phyloP scores from a whole-genome alignment of 2,329 filamentous ascomycete species.

The Diaporthe citrichinensis region DNA sequence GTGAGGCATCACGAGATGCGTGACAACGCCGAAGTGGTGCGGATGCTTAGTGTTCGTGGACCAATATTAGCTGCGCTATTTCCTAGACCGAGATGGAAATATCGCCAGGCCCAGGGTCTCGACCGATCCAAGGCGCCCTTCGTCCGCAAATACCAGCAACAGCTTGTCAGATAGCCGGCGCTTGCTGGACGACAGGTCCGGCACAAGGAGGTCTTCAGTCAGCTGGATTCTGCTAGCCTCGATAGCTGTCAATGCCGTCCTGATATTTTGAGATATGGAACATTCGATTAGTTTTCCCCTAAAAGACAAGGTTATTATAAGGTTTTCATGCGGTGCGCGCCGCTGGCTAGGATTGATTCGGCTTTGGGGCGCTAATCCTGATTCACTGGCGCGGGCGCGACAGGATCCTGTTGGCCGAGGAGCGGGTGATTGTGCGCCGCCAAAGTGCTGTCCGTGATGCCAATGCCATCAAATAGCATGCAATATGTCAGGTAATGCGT shows the following conservation, averaged over 20 bases:
- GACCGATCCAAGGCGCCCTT: background rate
- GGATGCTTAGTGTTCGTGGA: background rate
- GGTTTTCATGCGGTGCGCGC: slow-evolving; percentile 23
- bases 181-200: background rate
- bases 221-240: slow-evolving; percentile 2
- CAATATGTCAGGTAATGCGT: background rate
- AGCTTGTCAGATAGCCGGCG: background rate
- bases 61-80: background rate
- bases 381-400: background rate
- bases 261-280: slow-evolving; percentile 16
- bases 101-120: background rate
- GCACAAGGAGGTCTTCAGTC: background rate
- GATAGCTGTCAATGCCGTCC: slow-evolving; percentile 19
- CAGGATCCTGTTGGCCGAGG: slow-evolving; percentile 1
- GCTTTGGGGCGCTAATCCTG: background rate
- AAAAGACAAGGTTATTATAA: slow-evolving; percentile 22
- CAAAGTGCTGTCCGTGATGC: background rate
- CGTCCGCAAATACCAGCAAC: background rate
- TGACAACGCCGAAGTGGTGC: background rate
- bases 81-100: background rate
- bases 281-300: background rate
- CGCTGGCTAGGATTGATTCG: slow-evolving; percentile 1
- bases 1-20: slow-evolving; percentile 14
- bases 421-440: background rate
- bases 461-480: background rate